Conservation (phyloP, 2,329 filamentous ascomycete genomes). For the Beauveria australis region DNA sequence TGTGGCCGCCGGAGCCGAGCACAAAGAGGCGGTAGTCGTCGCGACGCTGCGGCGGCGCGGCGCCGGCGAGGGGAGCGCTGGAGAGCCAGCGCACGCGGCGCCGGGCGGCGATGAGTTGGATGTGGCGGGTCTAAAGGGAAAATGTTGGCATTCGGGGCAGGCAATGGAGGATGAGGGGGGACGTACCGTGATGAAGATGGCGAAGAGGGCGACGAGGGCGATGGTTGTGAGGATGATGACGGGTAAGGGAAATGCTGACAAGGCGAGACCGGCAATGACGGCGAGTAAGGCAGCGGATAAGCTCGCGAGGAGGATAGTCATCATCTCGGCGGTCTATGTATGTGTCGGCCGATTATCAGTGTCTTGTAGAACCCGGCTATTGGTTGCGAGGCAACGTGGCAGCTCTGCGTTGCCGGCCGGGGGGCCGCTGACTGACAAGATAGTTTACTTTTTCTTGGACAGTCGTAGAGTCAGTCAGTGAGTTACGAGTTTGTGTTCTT, state of each 20-base stretch:
- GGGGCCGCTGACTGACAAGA: not conserved
- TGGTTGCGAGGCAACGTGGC: slow-evolving; percentile 2
- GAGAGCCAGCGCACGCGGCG: slow-evolving; percentile 13
- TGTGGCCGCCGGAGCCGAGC: slow-evolving; percentile 89
- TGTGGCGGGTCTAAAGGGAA: slow-evolving; percentile 21
- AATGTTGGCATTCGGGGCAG: no score
- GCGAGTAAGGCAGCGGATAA: not conserved
- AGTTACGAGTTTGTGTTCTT: not conserved
- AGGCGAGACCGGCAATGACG: not conserved
- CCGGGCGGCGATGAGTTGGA: slow-evolving; percentile 20
- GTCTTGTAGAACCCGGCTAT: not conserved
- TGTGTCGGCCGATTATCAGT: not conserved
- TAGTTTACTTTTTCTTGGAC: no score
- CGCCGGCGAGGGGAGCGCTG: not conserved
- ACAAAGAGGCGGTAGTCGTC: slow-evolving; percentile 62
- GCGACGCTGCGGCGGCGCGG: not conserved
- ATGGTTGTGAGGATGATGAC: slow-evolving; percentile 14
- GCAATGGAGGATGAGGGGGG: not conserved
- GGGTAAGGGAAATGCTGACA: slow-evolving; percentile 9
- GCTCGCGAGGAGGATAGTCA: not conserved
- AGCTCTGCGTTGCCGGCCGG: not conserved
- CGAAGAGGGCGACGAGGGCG: slow-evolving; percentile 13
- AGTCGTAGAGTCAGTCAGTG: not conserved
- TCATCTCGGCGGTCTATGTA: not conserved
- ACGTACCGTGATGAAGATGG: slow-evolving; percentile 25